Conservation (phyloP, 2,329 filamentous ascomycete species). For the Fusarium drepaniforme region DNA sequence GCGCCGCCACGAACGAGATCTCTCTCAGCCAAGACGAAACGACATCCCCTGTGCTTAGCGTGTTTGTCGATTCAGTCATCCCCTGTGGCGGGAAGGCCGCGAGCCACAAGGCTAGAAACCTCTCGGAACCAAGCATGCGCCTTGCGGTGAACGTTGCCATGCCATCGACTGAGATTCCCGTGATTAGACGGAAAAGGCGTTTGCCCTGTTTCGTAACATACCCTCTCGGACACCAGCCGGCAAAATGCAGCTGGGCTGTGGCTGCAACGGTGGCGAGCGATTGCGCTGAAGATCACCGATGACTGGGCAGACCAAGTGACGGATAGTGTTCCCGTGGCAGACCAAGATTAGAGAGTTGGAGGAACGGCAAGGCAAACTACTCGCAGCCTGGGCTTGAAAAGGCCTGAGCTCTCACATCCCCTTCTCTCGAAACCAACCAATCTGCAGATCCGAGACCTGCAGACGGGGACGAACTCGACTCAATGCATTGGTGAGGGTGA, state of each 20-base stretch:
- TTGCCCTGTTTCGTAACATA: conserved; percentile 24
- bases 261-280: conserved; percentile 41
- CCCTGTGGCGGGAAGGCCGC: conserved; percentile 20
- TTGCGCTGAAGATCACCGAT: conserved; percentile 25
- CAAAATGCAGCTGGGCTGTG: conserved; percentile 23
- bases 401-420: conserved; percentile 22
- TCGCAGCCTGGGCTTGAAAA: conserved; percentile 20
- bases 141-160: conserved; percentile 2
- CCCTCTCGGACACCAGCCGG: neutral
- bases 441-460: conserved; percentile 20
- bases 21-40: conserved; percentile 32
- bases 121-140: conserved; percentile 11
- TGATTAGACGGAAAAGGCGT: conserved; percentile 31
- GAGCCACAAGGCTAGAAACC: conserved; percentile 22
- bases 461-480: conserved; percentile 33
- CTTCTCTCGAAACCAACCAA: conserved; percentile 29
- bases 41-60: conserved; percentile 15
- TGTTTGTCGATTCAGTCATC: conserved; percentile 14
- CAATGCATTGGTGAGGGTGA: conserved; percentile 29
- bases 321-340: conserved; percentile 40
- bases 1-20: conserved; percentile 34
- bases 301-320: conserved; percentile 15
- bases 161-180: conserved; percentile 6
- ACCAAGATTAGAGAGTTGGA: conserved; percentile 28
- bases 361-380: conserved; percentile 36